Evolutionary conservation across 495 filamentous ascomycete species (phyloP), one percentile per base, ranked within the genome.

Genomic region (Lichenothelia convexa): DNA sequence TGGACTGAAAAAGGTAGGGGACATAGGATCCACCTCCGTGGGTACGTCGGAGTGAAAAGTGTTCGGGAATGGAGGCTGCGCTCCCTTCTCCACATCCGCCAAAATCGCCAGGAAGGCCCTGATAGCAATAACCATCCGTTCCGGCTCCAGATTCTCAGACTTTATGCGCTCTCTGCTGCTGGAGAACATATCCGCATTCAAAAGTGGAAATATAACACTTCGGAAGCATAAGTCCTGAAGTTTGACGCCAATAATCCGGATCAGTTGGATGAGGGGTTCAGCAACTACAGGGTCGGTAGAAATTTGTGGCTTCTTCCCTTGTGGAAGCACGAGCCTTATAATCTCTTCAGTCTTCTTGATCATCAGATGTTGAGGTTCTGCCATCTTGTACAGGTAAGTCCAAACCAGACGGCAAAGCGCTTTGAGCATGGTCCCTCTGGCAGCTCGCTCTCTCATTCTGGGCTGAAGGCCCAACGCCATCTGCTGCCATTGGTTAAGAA

Each of bases 91-190:
- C n/a, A 95, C 57, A 54, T 99, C 89, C 1, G 78, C 65, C 76
- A 95, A 85, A 30, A 94, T 80, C 8, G 78, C 77, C 5, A 99
- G 63, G 48, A 94, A 99, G 6, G 89, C 76, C 34, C 81, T 70
- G 39, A 99, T 99, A 8, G 86, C 89, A 48, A 99, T 79, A 7
- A 94, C 83, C 63, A 94, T 93, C 49, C 78, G 79, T 50, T 99
- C 89, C 0, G 89, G 89, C 35, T 94, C 89, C 46, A 99, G 73
- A 47, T 89, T 81, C 49, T 94, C 87, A 33, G 92, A 78, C 49
- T 73, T 83, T 39, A 89, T 60, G n/a, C n/a, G n/a, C 20, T 93
- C 85, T 50, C 70, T 76, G 21, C 78, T 75, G 21, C 71, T 66
- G 1, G 70, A 70, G 49, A 97, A 85, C 21, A 81, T 60, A 26